Percentiles rank a stretch among this genome's conserved stretches.
Evolutionary conservation across 345 rosid species (phyloP).

Genomic region (Ceriops decandra): DNA sequence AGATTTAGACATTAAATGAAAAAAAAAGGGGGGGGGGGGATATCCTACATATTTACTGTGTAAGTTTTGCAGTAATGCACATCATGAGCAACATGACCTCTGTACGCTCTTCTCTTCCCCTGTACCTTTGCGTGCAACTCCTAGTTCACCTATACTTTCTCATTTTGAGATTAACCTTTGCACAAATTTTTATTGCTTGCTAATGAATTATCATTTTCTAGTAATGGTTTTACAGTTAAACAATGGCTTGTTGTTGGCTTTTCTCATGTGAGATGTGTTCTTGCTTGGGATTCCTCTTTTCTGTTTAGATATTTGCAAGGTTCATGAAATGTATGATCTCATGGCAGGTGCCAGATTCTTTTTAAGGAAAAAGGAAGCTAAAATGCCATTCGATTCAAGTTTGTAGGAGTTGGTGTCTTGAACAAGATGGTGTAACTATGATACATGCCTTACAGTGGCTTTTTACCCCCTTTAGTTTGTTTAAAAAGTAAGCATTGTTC

Average conservation of each 20-base stretch:
- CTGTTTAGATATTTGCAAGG: not conserved
- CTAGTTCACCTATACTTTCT: not conserved
- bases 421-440: not conserved
- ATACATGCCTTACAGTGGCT: not conserved
- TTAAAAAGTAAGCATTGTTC: not conserved
- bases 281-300: not conserved
- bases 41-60: too few relatives aligned
- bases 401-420: not conserved
- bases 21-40: too few relatives aligned
- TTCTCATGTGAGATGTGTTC: not conserved
- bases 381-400: constrained; percentile 5
- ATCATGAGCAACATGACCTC: too few relatives aligned
- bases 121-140: not conserved
- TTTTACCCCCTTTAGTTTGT: not conserved
- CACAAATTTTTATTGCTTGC: not conserved
- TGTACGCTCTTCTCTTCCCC: too few relatives aligned
- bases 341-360: constrained; percentile 1
- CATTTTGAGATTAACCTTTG: too few relatives aligned
- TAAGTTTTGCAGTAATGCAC: too few relatives aligned
- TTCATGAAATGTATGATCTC: not conserved
- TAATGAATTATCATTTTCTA: not conserved
- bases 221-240: not conserved
- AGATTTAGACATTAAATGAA: too few relatives aligned
- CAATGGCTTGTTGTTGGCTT: not conserved
- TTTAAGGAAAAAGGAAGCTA: constrained; percentile 2